Conservation (phyloP, 208 protist genomes). For the Perkinsela sp. region DNA sequence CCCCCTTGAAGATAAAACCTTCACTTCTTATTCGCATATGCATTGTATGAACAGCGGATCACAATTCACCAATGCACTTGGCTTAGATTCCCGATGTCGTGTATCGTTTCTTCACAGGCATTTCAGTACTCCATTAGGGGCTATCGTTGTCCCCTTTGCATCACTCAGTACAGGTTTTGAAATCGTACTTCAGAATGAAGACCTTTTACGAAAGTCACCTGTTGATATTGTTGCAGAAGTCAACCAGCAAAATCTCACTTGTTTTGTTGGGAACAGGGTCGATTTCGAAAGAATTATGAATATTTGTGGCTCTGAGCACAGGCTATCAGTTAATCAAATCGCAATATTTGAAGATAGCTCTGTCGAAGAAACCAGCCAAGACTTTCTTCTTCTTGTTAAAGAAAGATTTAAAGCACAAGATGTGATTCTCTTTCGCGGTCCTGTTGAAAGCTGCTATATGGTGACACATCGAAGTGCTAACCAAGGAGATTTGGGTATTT, state of each 20-base stretch:
- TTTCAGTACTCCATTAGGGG: constrained; percentile 36
- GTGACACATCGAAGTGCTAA: constrained; percentile 31
- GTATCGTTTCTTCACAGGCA: constrained; percentile 63
- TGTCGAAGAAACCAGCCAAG: constrained; percentile 16
- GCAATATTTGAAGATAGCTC: constrained; percentile 39
- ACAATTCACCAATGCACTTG: constrained; percentile 35
- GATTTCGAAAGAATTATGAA: constrained; percentile 53
- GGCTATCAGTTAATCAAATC: constrained; percentile 42
- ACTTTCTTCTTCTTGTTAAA: constrained; percentile 36
- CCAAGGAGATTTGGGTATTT: constrained; percentile 23
- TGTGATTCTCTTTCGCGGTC: constrained; percentile 51
- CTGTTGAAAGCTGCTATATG: constrained; percentile 43
- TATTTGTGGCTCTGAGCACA: constrained; percentile 55
- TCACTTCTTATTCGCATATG: constrained; percentile 49
- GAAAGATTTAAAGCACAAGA: constrained; percentile 38
- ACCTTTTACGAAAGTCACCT: constrained; percentile 61
- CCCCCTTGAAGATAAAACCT: constrained; percentile 43
- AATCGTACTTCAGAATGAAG: constrained; percentile 43
- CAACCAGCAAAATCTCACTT: constrained; percentile 51
- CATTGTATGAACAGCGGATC: constrained; percentile 65
- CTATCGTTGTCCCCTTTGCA: constrained; percentile 53
- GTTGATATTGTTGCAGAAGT: constrained; percentile 61
- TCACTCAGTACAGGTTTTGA: constrained; percentile 48
- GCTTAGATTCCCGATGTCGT: constrained; percentile 44
- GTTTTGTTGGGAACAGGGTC: constrained; percentile 26